phyloP scores from a whole-genome alignment of 495 filamentous ascomycete species.

The Daldinia bambusicola region DNA sequence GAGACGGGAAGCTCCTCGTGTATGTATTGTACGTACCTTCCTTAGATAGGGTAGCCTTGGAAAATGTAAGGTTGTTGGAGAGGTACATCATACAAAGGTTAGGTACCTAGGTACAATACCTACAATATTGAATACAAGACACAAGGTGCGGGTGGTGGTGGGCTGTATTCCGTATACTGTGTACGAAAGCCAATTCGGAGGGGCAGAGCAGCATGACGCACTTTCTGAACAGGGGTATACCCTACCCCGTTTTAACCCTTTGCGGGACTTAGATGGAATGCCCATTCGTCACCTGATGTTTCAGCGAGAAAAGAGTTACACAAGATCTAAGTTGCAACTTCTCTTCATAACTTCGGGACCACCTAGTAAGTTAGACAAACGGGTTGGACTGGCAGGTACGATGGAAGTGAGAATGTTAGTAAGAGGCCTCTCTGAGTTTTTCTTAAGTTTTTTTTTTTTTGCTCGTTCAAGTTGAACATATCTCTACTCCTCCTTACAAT shows the following conservation, averaged over 20 bases:
- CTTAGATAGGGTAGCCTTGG: neutral
- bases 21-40: constrained; percentile 3
- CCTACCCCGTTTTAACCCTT: constrained; percentile 19
- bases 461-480: too few species aligned
- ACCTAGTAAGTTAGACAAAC: neutral
- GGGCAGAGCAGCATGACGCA: constrained; percentile 49
- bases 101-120: too few species aligned
- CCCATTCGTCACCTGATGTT: constrained; percentile 24
- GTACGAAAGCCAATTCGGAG: constrained; percentile 1
- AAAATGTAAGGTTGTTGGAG: too few species aligned
- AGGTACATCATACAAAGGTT: too few species aligned
- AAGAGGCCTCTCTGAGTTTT: too few species aligned
- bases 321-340: neutral
- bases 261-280: constrained; percentile 26
- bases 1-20: constrained; percentile 2
- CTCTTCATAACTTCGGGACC: neutral
- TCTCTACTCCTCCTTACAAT: neutral
- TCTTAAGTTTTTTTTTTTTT: too few species aligned
- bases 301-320: neutral
- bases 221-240: constrained; percentile 35
- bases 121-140: too few species aligned
- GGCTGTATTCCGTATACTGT: neutral
- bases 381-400: constrained; percentile 8
- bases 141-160: constrained; percentile 35
- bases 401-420: constrained; percentile 10